Percentiles rank a stretch among this genome's conserved stretches.
Conservation (phyloP, 2,329 filamentous ascomycete genomes). For the Alternaria gaisen region DNA sequence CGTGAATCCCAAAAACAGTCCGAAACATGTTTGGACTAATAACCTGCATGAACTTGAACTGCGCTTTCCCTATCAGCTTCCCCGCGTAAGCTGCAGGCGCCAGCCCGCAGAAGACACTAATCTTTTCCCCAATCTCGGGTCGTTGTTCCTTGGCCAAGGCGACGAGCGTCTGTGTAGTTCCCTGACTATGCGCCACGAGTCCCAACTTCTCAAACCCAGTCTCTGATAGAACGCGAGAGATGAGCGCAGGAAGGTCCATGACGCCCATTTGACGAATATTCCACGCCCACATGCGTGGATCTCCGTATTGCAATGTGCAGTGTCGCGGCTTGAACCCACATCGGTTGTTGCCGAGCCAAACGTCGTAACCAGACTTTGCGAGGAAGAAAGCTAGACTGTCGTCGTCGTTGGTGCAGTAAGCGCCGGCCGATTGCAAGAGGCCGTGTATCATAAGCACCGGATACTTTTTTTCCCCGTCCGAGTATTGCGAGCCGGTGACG, state of each 20-base stretch:
- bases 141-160: constrained; percentile 89
- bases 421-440: constrained; percentile 84
- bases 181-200: constrained; percentile 87
- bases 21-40: constrained; percentile 81
- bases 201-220: constrained; percentile 86
- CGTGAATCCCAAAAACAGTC: constrained; percentile 87
- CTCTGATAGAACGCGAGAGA: constrained; percentile 79
- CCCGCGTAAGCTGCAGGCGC: constrained; percentile 92
- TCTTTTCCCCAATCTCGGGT: constrained; percentile 80
- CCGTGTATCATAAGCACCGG: constrained; percentile 90
- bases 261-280: constrained; percentile 91
- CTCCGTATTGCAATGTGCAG: constrained; percentile 71
- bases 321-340: constrained; percentile 86
- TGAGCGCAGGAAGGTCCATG: constrained; percentile 83
- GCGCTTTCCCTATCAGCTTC: constrained; percentile 82
- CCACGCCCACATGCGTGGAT: constrained; percentile 97
- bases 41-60: constrained; percentile 89
- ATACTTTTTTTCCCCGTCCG: constrained; percentile 68
- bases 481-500: constrained; percentile 38
- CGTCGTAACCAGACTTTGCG: constrained; percentile 90
- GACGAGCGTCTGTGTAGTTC: constrained; percentile 87
- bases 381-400: constrained; percentile 90
- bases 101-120: constrained; percentile 89
- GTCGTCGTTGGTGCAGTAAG: constrained; percentile 90
- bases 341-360: constrained; percentile 94